Conservation (phyloP, 2,329 filamentous ascomycete species). For the Periconia macrospinosa region DNA sequence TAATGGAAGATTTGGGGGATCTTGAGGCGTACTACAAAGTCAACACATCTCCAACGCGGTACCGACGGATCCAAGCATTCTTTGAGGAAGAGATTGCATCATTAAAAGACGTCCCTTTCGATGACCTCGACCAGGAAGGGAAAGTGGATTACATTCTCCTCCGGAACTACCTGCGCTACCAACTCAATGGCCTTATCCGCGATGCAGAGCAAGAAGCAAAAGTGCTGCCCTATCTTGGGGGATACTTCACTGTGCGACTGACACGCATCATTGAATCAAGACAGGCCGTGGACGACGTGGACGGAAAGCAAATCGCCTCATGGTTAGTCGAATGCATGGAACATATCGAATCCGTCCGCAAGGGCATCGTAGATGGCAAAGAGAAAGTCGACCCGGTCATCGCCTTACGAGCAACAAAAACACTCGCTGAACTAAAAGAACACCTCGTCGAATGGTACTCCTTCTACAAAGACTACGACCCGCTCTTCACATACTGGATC, state of each 20-base stretch:
- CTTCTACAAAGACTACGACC: slow-evolving; percentile 61
- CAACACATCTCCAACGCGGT: slow-evolving; percentile 47
- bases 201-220: slow-evolving; percentile 43
- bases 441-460: slow-evolving; percentile 52
- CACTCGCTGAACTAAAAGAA: slow-evolving; percentile 43
- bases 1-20: slow-evolving; percentile 51
- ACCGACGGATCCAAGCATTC: slow-evolving; percentile 46
- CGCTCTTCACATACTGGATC: slow-evolving; percentile 61
- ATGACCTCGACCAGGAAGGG: slow-evolving; percentile 46
- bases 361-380: slow-evolving; percentile 40
- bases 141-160: slow-evolving; percentile 55
- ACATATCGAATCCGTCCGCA: slow-evolving; percentile 36
- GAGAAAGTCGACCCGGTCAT: slow-evolving; percentile 43
- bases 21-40: slow-evolving; percentile 55
- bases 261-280: slow-evolving; percentile 53
- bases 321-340: slow-evolving; percentile 43
- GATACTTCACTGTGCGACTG: slow-evolving; percentile 45
- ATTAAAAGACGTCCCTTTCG: slow-evolving; percentile 42
- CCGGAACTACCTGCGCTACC: slow-evolving; percentile 47
- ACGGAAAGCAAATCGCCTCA: slow-evolving; percentile 48
- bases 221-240: slow-evolving; percentile 45
- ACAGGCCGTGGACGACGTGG: slow-evolving; percentile 48
- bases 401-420: slow-evolving; percentile 53
- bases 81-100: slow-evolving; percentile 47
- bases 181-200: slow-evolving; percentile 42